Evolutionary conservation across 2,329 filamentous ascomycete species (phyloP), one percentile per base, ranked within the genome.

Genomic region (Stagonosporopsis vannaccii): DNA sequence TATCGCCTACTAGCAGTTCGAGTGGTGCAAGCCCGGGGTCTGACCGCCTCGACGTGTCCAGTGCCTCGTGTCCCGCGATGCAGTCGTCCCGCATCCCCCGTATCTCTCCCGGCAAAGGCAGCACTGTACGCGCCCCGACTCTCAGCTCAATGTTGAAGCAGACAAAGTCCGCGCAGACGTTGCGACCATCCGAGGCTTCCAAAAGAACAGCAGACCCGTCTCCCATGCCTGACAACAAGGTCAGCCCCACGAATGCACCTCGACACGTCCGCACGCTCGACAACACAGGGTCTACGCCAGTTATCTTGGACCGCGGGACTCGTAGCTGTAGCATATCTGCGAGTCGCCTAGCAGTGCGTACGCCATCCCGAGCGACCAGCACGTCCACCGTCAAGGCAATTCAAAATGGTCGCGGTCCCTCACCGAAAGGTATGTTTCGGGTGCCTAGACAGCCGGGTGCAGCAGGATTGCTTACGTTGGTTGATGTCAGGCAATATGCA

Each of bases 61-160:
- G 36, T 9, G 11, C n/a, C 39, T 53, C 58, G 3, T 43, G 9
- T 2, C 66, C 61, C 8, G 54, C 60, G 1, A 33, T 51, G 2
- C 53, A 58, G 15, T 53, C 56, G 4, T 75, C 71, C 13, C 67
- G 67, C 19, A 72, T 74, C 25, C 72, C 72, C 9, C 69, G 67
- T 6, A 56, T 58, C 5, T 49, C 59, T 2, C 15, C 37, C 1
- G 43, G 42, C 28, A 33, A 52, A 28, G 33, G 23, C 4, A 51
- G 33, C 50, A 59, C 48, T 13, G 50, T 49, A 15, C 50, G 50
- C 39, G 49, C 50, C 37, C 45, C 62, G 3, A 59, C 59, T 2
- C 57, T 54, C 6, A 60, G 56, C 23, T 56, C 65, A 0, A 60
- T 53, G 2, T 17, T 68, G 20, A 65, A 67, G 51, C 63, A 47